Conservation (phyloP, 1,284 basidiomycete species). For the Naganishia albida region DNA sequence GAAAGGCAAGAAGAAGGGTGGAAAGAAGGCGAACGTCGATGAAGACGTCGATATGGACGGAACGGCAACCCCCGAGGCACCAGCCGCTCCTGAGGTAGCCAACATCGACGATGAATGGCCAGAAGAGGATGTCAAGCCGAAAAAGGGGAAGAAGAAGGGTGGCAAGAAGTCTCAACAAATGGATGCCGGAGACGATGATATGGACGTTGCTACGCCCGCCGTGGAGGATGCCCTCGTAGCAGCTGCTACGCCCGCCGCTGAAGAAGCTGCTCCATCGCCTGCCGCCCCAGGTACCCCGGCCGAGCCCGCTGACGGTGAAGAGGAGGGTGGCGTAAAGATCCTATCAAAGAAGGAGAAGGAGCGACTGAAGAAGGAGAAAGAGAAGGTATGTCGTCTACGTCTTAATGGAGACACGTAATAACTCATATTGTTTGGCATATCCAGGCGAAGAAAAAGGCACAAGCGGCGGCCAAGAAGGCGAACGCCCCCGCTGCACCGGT, state of each 20-base stretch:
- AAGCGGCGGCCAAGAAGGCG: constrained; percentile 80
- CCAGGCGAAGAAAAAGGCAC: constrained; percentile 71
- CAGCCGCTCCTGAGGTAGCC: constrained; percentile 55
- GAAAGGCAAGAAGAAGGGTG: constrained; percentile 58
- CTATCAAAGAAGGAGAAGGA: constrained; percentile 91
- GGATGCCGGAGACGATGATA: constrained; percentile 39
- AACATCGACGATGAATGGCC: constrained; percentile 41
- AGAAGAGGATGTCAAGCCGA: constrained; percentile 43
- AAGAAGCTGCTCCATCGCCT: constrained; percentile 40
- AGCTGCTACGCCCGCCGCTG: constrained; percentile 36
- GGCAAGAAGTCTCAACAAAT: constrained; percentile 45
- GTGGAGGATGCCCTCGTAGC: constrained; percentile 32
- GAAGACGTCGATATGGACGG: constrained; percentile 38
- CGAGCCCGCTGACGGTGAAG: constrained; percentile 58
- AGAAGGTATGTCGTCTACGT: constrained; percentile 72
- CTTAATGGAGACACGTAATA: no score
- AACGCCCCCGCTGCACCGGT: constrained; percentile 50
- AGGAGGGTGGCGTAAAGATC: constrained; percentile 73
- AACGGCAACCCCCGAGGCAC: constrained; percentile 32
- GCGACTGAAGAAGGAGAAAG: constrained; percentile 87
- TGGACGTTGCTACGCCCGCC: constrained; percentile 24
- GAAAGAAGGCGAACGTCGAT: constrained; percentile 39
- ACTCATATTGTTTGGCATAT: no score
- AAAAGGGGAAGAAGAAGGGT: constrained; percentile 58
- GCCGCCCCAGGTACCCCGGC: constrained; percentile 39